phyloP scores from a whole-genome alignment of 805 yeast species.

The Candida sphagnicola region DNA sequence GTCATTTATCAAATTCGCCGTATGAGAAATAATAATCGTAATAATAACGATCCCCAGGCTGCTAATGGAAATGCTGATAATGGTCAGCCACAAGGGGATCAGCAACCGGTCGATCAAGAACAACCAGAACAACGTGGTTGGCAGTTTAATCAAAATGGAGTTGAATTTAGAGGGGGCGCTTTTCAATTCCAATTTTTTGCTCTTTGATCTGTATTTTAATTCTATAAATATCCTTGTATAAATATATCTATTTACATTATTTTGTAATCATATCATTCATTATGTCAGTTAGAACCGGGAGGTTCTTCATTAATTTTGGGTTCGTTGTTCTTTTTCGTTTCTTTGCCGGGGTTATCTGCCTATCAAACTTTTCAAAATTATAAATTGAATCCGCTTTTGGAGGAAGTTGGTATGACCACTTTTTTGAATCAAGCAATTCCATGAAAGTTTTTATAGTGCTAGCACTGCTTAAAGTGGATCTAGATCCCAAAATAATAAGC shows the following conservation, averaged over 20 bases:
- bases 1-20: conserved; percentile 23
- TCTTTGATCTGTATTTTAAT: conserved; percentile 11
- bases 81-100: conserved; percentile 7
- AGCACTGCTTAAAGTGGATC: conserved; percentile 50
- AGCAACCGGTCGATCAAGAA: conserved; percentile 5
- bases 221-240: conserved; percentile 5
- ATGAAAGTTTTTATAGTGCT: conserved; percentile 58
- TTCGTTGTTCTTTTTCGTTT: background rate
- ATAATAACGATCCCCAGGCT: conserved; percentile 3
- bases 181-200: conserved; percentile 36
- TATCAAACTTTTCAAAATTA: conserved; percentile 12
- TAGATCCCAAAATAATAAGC: conserved; percentile 79
- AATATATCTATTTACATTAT: conserved; percentile 3
- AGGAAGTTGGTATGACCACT: conserved; percentile 66
- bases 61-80: conserved; percentile 7
- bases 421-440: conserved; percentile 47
- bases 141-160: conserved; percentile 14
- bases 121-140: conserved; percentile 11
- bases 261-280: conserved; percentile 21
- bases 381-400: conserved; percentile 37
- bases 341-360: conserved; percentile 2
- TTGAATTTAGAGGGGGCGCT: conserved; percentile 22
- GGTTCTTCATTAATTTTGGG: conserved; percentile 15
- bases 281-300: conserved; percentile 25
- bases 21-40: conserved; percentile 13